Evolutionary conservation across 225 moss, liverwort and hornwort species (phyloP).

Genomic region (Polytrichum formosum): DNA sequence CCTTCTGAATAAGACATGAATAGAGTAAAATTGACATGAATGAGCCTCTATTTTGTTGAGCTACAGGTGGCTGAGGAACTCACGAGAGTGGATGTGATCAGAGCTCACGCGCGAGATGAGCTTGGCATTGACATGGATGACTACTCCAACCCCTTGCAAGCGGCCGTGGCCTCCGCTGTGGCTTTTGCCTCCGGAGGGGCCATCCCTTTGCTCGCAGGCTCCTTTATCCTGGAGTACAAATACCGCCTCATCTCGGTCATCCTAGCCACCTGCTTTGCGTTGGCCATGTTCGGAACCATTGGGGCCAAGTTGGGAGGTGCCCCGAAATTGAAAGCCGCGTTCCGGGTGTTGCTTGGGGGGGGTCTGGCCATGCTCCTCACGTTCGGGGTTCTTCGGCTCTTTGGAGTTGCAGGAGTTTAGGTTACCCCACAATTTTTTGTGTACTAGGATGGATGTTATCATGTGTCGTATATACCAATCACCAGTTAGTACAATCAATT

Average conservation of each 20-base stretch:
- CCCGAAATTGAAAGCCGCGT: slow-evolving; percentile 40
- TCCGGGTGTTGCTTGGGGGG: slow-evolving; percentile 73
- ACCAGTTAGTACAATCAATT: no score
- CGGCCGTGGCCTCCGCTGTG: slow-evolving; percentile 68
- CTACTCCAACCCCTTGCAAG: slow-evolving; percentile 79
- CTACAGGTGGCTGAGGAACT: slow-evolving; percentile 70
- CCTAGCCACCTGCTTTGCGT: slow-evolving; percentile 43
- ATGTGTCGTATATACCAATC: no score
- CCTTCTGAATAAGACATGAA: no score
- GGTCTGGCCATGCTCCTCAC: slow-evolving; percentile 71
- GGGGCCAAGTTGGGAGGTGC: slow-evolving; percentile 85
- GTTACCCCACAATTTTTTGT: neutral
- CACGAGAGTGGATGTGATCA: slow-evolving; percentile 51
- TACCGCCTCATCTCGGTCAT: slow-evolving; percentile 47
- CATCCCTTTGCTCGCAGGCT: slow-evolving; percentile 52
- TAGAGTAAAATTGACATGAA: no score
- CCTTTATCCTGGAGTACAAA: slow-evolving; percentile 48
- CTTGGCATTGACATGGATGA: slow-evolving; percentile 92
- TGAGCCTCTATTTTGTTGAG: neutral
- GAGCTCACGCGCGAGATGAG: slow-evolving; percentile 84
- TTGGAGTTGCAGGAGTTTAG: slow-evolving; percentile 27
- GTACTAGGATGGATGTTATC: no score
- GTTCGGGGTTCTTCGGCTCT: slow-evolving; percentile 53
- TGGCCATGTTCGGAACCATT: slow-evolving; percentile 69
- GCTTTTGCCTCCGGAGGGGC: slow-evolving; percentile 82